phyloP scores from a whole-genome alignment of 2,329 filamentous ascomycete species.

The Colletotrichum sublineola region DNA sequence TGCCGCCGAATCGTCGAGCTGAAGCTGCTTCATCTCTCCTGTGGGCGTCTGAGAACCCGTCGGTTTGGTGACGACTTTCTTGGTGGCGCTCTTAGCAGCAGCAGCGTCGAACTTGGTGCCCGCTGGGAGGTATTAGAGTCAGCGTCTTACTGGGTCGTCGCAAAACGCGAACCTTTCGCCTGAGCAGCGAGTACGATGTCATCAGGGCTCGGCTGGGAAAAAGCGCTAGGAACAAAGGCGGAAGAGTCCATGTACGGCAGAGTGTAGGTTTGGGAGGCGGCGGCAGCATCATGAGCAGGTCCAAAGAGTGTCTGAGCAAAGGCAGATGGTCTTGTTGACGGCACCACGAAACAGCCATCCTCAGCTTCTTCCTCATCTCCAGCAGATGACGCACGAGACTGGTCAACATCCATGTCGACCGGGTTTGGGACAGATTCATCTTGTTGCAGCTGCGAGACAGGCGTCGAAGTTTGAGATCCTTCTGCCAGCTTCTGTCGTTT shows the following conservation, averaged over 20 bases:
- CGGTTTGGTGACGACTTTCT: slow-evolving; percentile 48
- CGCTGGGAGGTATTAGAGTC: slow-evolving; percentile 68
- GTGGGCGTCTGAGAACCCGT: slow-evolving; percentile 49
- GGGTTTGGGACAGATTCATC: neutral
- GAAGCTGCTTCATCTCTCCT: slow-evolving; percentile 54
- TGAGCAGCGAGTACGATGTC: slow-evolving; percentile 90
- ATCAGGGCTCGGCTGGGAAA: slow-evolving; percentile 90
- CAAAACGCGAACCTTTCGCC: slow-evolving; percentile 83
- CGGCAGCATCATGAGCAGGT: slow-evolving; percentile 48
- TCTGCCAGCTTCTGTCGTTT: slow-evolving; percentile 45
- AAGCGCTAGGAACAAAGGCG: slow-evolving; percentile 70
- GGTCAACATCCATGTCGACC: slow-evolving; percentile 36
- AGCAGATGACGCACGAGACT: neutral
- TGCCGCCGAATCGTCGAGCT: slow-evolving; percentile 66
- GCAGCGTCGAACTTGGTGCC: slow-evolving; percentile 60
- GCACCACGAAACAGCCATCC: slow-evolving; percentile 36
- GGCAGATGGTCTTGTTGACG: slow-evolving; percentile 60
- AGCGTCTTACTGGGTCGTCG: slow-evolving; percentile 63
- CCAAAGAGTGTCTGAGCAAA: slow-evolving; percentile 69
- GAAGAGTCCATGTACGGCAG: slow-evolving; percentile 66
- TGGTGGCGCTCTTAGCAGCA: slow-evolving; percentile 56
- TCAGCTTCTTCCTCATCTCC: slow-evolving; percentile 10
- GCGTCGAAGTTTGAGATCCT: slow-evolving; percentile 24
- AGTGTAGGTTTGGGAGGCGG: slow-evolving; percentile 50
- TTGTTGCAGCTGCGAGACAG: neutral